phyloP scores from a whole-genome alignment of 2,329 filamentous ascomycete species.

The Incumbomyces delicatus region DNA sequence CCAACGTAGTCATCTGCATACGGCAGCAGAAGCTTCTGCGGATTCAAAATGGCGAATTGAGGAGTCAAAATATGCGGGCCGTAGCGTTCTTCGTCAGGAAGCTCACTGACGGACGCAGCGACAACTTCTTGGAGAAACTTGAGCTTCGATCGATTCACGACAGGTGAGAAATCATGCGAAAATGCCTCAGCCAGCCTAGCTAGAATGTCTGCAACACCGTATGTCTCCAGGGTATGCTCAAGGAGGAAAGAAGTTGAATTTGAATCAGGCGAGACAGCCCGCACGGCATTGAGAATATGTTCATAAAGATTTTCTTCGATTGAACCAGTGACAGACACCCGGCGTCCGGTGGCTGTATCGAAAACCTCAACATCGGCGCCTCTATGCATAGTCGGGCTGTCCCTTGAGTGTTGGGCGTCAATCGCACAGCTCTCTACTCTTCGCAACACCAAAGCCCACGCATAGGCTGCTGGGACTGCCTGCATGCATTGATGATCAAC shows the following conservation, averaged over 20 bases:
- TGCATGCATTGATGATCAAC: conserved; percentile 48
- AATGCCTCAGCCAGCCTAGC: neutral
- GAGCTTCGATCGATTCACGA: neutral
- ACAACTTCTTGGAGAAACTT: conserved; percentile 56
- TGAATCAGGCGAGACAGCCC: neutral
- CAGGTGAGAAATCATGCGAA: neutral
- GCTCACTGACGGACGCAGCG: conserved; percentile 27
- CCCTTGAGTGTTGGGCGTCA: conserved; percentile 47
- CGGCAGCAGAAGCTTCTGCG: conserved; percentile 22
- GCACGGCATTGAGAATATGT: conserved; percentile 36
- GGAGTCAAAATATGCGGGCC: conserved; percentile 59
- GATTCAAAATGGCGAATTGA: conserved; percentile 53
- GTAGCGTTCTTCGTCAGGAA: conserved; percentile 40
- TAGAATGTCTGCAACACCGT: conserved; percentile 3
- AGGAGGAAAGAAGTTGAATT: conserved; percentile 41
- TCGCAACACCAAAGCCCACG: conserved; percentile 70
- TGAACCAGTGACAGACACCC: conserved; percentile 21
- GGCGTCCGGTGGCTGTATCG: conserved; percentile 17
- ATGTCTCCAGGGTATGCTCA: conserved; percentile 10
- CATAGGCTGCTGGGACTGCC: conserved; percentile 64
- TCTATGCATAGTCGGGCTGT: conserved; percentile 33
- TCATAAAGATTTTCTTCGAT: conserved; percentile 37
- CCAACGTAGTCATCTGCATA: conserved; percentile 9
- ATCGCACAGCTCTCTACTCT: conserved; percentile 57
- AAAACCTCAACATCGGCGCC: conserved; percentile 31